Conservation (phyloP, 2,329 filamentous ascomycete species). For the Phoma sp. region DNA sequence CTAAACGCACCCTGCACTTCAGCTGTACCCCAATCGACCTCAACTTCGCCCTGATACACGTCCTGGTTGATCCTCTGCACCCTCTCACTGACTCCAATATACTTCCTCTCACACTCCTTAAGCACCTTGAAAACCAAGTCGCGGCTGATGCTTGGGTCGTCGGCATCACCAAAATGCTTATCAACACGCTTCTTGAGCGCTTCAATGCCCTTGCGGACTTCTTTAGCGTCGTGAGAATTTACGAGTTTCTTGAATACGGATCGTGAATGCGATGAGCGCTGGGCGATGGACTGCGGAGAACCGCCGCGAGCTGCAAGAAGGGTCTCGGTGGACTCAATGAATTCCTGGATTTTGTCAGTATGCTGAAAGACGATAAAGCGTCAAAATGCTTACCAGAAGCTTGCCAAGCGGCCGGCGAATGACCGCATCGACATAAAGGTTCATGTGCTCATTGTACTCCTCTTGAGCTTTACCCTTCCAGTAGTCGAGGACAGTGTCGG, state of each 20-base stretch:
- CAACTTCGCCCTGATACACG: constrained; percentile 55
- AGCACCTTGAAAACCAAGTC: constrained; percentile 65
- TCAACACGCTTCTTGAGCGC: constrained; percentile 88
- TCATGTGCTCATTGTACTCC: constrained; percentile 86
- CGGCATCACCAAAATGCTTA: constrained; percentile 94
- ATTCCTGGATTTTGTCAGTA: constrained; percentile 62
- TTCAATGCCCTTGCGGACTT: constrained; percentile 89
- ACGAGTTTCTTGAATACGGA: constrained; percentile 85
- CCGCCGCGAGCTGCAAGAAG: constrained; percentile 61
- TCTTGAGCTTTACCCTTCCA: constrained; percentile 80
- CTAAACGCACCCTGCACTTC: constrained; percentile 42
- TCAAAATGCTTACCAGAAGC: constrained; percentile 62
- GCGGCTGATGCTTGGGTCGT: constrained; percentile 71
- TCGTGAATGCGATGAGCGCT: constrained; percentile 82
- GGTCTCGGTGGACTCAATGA: constrained; percentile 85
- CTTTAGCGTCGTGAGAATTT: constrained; percentile 78
- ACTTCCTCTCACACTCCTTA: constrained; percentile 64
- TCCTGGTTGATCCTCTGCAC: constrained; percentile 49
- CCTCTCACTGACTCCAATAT: constrained; percentile 61
- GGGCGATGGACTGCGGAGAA: constrained; percentile 68
- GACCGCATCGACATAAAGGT: constrained; percentile 83
- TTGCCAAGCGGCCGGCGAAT: constrained; percentile 89
- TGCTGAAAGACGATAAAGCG: not conserved
- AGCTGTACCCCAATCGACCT: constrained; percentile 46
- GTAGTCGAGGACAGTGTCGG: constrained; percentile 76